Evolutionary conservation across 352 stramenopile species (phyloP), one percentile per base, ranked within the genome.

Genomic region (Paralagenidium karlingii): DNA sequence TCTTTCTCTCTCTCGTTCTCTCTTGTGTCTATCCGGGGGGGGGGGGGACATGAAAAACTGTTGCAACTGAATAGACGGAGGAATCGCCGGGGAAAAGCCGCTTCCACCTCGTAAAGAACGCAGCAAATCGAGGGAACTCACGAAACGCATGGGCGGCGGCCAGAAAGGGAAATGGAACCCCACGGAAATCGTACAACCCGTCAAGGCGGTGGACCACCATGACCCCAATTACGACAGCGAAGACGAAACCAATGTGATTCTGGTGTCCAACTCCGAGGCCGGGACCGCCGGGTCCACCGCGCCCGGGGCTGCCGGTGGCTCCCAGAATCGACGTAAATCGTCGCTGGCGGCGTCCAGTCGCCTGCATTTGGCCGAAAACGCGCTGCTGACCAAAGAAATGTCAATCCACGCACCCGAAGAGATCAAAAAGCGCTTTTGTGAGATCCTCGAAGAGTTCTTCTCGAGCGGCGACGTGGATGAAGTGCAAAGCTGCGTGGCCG

Each of bases 201-300:
- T 84, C 16, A 49, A 57, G 15, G 49, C 74, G 1, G 43, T 94
- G 3, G 87, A 97, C 53, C 63, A 83, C 43, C 58, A 95, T 24
- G 92, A 98, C 70, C 92, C 92, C 8, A 86, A 96, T 34, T 98
- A 85, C 46, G 85, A 97, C 52, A 94, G 86, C 45, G 83, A 96
- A 49, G 78, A 57, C 20, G 84, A 95, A 43, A 68, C 86, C 18
- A 88, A 93, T 43, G 75, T 96, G 22, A 63, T 97, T 34, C 59
- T 92, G 5, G 66, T 92, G 13, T 83, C 73, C 15, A 33, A 54
- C 24, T 22, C 36, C 12, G n/a, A 34, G 11, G n/a, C n/a, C n/a
- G n/a, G n/a, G n/a, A 73, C 61, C 1, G 58, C 47, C 19, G 47
- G 48, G 10, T n/a, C n/a, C n/a, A n/a, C n/a, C n/a, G n/a, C n/a